Base-by-base conservation (phyloP, 75 land plant genomes). In the Picea glauca region DNA sequence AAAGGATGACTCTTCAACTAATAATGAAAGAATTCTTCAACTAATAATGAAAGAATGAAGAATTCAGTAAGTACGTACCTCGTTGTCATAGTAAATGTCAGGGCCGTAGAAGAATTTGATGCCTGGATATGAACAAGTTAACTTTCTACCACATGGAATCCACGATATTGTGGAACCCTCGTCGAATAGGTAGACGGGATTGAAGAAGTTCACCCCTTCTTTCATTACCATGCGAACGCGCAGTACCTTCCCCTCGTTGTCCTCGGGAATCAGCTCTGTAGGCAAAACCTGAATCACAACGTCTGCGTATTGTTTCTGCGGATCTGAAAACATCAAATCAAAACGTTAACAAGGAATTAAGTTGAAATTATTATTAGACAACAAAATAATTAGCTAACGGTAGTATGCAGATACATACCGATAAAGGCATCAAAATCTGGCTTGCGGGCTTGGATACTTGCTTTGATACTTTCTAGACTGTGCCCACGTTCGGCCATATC, bases 41-140 rank as follows among this genome's bases (percentile, higher is more conserved):
- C 26, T 26, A 26, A 26, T 26, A 26, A 26, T 26, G 26, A 26
- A 26, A 26, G 26, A 26, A 26, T 26, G 26, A 26, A 26, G 26
- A 26, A 26, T 26, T 26, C 26, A 26, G 26, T 26, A 40, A 40
- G 32, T 23, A 17, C 13, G 67, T 86, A 94, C 99, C 98, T 96
- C 99, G 32, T 96, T 67, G 70, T 81, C 84, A 77, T 78, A 96
- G 84, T 96, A 96, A 62, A 86, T 77, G 78, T 96, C 99, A 4
- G 98, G 99, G 76, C 99, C 98, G 75, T 94, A 96, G 84, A 78
- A 65, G 87, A 96, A 96, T 79, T 96, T 96, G 93, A 96, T 96
- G 77, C 99, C 99, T 2, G 99, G 99, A 89, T 96, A 96, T 3
- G 99, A 96, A 80, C 99, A 96, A 1, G 99, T 96, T n/a, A 96